A percentile compares a stretch with the other conserved stretches of the same genome.
Evolutionary conservation across 352 stramenopile genomes (phyloP).

Genomic region (Stramenopiles sp.): DNA sequence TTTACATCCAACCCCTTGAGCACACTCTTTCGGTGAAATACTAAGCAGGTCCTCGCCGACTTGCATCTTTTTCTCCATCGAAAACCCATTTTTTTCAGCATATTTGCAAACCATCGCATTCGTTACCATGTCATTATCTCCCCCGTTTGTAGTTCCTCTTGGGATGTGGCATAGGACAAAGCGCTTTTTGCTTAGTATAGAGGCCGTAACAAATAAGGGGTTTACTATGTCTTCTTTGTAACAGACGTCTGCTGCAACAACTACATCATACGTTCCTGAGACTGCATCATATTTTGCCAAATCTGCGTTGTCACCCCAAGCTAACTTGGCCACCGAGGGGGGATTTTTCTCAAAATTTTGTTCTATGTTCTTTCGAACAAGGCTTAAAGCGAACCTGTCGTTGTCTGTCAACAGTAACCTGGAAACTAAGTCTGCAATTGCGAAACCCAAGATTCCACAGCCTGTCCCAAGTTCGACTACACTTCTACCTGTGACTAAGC

Average conservation of each 20-base stretch:
- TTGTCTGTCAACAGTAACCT: constrained; percentile 38
- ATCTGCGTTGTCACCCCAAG: constrained; percentile 37
- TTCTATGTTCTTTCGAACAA: constrained; percentile 33
- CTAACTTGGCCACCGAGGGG: constrained; percentile 24
- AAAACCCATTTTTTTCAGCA: not conserved
- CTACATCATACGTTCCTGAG: constrained; percentile 28
- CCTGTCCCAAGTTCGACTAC: constrained; percentile 46
- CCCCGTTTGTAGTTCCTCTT: not conserved
- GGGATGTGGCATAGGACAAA: constrained; percentile 2
- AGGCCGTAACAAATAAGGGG: constrained; percentile 35
- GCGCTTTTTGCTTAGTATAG: too few relatives aligned
- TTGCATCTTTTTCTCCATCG: not conserved
- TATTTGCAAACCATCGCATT: not conserved
- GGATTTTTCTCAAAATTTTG: constrained; percentile 26
- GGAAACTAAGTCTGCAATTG: constrained; percentile 36
- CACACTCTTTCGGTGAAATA: not conserved
- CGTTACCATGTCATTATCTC: not conserved
- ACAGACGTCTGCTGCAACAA: constrained; percentile 46
- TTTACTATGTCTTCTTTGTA: constrained; percentile 45
- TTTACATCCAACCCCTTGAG: constrained; percentile 1
- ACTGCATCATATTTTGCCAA: constrained; percentile 21
- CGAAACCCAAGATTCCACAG: constrained; percentile 44
- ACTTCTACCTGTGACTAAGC: constrained; percentile 30
- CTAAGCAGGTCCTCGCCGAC: not conserved
- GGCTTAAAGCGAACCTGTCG: constrained; percentile 36